A percentile compares a stretch with the other conserved stretches of the same genome.
Conservation (phyloP, 768 basidiomycete genomes). For the Podaxis carcinomalis region DNA sequence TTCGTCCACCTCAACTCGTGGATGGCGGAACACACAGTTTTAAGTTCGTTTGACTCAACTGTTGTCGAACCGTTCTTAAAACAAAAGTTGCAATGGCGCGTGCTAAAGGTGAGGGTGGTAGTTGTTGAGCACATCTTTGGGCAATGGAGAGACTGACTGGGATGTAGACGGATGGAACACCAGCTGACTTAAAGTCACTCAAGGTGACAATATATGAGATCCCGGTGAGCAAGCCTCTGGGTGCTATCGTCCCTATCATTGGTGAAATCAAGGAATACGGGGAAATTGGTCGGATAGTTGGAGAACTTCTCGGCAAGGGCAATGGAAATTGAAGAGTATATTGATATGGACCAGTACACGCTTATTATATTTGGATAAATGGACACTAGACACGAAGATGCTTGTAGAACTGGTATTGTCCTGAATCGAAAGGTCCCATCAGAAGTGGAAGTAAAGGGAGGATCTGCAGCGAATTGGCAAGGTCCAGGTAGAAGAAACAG, state of each 20-base stretch:
- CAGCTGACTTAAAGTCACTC: neutral
- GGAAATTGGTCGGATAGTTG: neutral
- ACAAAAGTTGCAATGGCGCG: conserved; percentile 32
- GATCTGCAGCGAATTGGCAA: conserved; percentile 11
- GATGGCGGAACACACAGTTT: conserved; percentile 22
- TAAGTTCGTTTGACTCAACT: conserved; percentile 25
- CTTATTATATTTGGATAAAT: too few species aligned
- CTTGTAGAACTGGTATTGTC: too few species aligned
- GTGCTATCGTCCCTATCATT: neutral
- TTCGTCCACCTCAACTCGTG: conserved; percentile 34
- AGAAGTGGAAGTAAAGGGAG: neutral
- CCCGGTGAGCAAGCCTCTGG: neutral
- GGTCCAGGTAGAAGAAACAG: neutral
- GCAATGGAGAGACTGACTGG: neutral
- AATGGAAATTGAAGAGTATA: too few species aligned
- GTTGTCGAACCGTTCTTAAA: conserved; percentile 33
- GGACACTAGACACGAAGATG: too few species aligned
- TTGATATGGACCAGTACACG: too few species aligned
- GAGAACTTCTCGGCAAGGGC: too few species aligned
- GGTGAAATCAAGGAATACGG: neutral
- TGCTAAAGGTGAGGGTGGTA: conserved; percentile 21
- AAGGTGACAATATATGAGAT: neutral
- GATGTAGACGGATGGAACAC: conserved; percentile 4
- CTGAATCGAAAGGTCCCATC: too few species aligned
- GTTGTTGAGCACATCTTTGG: neutral